Conservation (phyloP, 1,139 yeast species). For the Taphrina populina region DNA sequence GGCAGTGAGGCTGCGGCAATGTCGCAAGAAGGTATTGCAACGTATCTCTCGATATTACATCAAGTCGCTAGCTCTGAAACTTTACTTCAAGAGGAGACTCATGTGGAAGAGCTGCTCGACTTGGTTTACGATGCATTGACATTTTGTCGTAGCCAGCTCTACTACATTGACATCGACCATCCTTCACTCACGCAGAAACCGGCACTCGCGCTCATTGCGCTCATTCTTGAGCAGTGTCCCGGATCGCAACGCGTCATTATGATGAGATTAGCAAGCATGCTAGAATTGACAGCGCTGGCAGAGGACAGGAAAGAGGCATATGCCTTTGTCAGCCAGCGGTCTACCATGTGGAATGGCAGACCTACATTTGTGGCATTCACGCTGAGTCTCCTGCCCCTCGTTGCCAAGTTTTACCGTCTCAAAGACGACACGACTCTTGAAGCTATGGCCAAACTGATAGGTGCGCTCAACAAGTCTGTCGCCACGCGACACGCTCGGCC, state of each 20-base stretch:
- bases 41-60: background rate
- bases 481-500: background rate
- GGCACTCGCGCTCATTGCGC: background rate
- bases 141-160: constrained; percentile 20
- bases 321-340: background rate
- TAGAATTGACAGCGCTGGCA: background rate
- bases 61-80: too few species aligned
- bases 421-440: background rate
- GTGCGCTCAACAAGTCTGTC: background rate
- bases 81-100: background rate
- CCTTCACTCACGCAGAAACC: constrained; percentile 22
- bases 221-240: constrained; percentile 5
- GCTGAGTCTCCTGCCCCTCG: background rate
- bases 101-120: background rate
- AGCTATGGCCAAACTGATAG: background rate
- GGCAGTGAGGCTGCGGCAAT: background rate
- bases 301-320: background rate
- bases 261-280: background rate
- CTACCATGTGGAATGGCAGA: constrained; percentile 14
- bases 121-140: constrained; percentile 6
- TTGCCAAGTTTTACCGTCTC: background rate
- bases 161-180: constrained; percentile 32
- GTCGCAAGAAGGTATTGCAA: constrained; percentile 10
- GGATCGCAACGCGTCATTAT: background rate
- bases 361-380: constrained; percentile 24